Conservation (phyloP, 2,329 filamentous ascomycete genomes). For the Colletotrichum lindemuthianum region DNA sequence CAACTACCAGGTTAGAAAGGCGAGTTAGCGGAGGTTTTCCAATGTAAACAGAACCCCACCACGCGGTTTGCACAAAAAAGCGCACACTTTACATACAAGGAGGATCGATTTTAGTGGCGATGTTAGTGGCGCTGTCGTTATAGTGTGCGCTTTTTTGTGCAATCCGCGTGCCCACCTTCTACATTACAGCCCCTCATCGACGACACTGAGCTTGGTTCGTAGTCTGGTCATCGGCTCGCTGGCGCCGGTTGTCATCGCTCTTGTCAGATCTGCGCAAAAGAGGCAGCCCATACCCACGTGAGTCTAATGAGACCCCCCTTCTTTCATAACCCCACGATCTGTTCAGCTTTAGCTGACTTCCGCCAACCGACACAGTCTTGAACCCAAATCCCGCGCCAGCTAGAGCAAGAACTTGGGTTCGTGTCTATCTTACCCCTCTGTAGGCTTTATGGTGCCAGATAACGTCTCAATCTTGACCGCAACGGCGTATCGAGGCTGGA, state of each 20-base stretch:
- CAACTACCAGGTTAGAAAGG: not conserved
- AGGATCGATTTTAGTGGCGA: too few species aligned
- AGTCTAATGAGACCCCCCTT: conserved; percentile 1
- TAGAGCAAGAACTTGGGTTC: not conserved
- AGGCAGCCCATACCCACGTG: not conserved
- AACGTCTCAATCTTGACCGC: not conserved
- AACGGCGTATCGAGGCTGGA: conserved; percentile 15
- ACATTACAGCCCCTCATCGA: not conserved
- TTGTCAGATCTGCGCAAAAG: too few species aligned
- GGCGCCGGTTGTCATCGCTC: too few species aligned
- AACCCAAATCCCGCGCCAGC: conserved; percentile 3
- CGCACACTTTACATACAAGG: too few species aligned
- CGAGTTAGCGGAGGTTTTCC: conserved; percentile 2
- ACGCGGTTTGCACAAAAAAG: too few species aligned
- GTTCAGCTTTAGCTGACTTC: not conserved
- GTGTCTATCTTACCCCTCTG: not conserved
- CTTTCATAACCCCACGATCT: not conserved
- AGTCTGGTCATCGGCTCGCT: too few species aligned
- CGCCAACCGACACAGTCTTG: conserved; percentile 7
- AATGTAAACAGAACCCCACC: conserved; percentile 1
- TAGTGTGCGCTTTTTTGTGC: too few species aligned
- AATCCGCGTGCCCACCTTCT: not conserved
- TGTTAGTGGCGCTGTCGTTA: too few species aligned
- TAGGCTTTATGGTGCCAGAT: not conserved
- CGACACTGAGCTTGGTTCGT: not conserved